phyloP scores from a whole-genome alignment of 179 eudicot genomes.

The Nepenthes alata region DNA sequence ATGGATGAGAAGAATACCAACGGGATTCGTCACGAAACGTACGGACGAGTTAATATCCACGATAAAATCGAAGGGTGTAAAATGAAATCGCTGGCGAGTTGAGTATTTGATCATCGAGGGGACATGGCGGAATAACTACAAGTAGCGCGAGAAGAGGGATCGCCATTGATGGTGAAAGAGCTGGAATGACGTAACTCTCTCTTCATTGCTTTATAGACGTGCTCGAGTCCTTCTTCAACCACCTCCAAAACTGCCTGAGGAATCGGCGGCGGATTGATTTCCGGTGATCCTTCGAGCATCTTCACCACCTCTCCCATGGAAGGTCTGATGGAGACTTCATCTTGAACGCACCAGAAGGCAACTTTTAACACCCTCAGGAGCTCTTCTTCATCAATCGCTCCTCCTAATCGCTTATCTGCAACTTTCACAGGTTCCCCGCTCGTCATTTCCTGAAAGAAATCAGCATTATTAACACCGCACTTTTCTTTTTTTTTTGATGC shows the following conservation, averaged over 20 bases:
- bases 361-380: constrained; percentile 50
- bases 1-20: too few species aligned
- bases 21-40: too few species aligned
- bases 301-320: constrained; percentile 94
- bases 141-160: constrained; percentile 61
- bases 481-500: too few species aligned
- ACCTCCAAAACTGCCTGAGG: constrained; percentile 83
- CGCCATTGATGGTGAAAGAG: constrained; percentile 48
- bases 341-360: constrained; percentile 93
- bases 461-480: too few species aligned
- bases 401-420: constrained; percentile 60
- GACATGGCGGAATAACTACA: constrained; percentile 89
- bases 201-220: constrained; percentile 80
- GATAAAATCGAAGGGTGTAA: too few species aligned
- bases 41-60: too few species aligned
- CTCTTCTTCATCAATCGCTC: constrained; percentile 53
- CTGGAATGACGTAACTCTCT: constrained; percentile 56
- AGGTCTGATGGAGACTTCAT: constrained; percentile 66
- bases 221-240: constrained; percentile 80
- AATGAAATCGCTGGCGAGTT: too few species aligned
- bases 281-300: constrained; percentile 76
- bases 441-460: constrained; percentile 37
- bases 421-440: constrained; percentile 47
- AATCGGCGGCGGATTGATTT: constrained; percentile 65
- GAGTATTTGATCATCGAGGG: constrained; percentile 38